phyloP scores from a whole-genome alignment of 2,329 filamentous ascomycete species.

The Pseudogymnoascus sp. region DNA sequence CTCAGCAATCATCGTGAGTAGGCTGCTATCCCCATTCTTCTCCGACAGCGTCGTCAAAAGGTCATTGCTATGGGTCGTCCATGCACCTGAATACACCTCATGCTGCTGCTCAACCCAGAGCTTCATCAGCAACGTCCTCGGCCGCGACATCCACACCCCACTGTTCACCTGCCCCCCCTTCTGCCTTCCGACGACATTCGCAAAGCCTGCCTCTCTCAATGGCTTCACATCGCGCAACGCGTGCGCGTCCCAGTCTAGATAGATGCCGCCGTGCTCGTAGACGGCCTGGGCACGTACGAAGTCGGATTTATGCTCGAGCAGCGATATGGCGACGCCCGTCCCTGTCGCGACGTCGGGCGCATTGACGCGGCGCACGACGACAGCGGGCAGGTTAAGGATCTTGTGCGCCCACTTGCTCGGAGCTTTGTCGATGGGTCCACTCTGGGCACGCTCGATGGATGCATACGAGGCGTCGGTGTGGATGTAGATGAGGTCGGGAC shows the following conservation, averaged over 20 bases:
- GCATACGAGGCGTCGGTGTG: conserved; percentile 22
- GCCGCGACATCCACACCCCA: conserved; percentile 12
- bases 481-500: conserved; percentile 22
- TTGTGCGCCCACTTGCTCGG: conserved; percentile 21
- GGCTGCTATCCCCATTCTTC: neutral
- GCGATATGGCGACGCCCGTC: conserved; percentile 15
- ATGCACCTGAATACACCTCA: conserved; percentile 21
- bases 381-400: conserved; percentile 18
- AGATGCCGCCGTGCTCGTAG: conserved; percentile 23
- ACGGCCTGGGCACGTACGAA: conserved; percentile 24
- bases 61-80: conserved; percentile 12
- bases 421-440: neutral
- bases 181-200: conserved; percentile 21
- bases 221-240: conserved; percentile 20
- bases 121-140: conserved; percentile 13
- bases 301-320: conserved; percentile 24
- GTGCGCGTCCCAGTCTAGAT: conserved; percentile 26
- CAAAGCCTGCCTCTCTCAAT: conserved; percentile 22
- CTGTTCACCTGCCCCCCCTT: conserved; percentile 15
- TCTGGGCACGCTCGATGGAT: conserved; percentile 13
- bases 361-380: conserved; percentile 17
- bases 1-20: conserved; percentile 23
- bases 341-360: conserved; percentile 12
- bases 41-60: neutral
- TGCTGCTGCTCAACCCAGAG: conserved; percentile 17